Base-by-base conservation (phyloP, 495 filamentous ascomycete genomes). In the Aspergillus avenaceus region DNA sequence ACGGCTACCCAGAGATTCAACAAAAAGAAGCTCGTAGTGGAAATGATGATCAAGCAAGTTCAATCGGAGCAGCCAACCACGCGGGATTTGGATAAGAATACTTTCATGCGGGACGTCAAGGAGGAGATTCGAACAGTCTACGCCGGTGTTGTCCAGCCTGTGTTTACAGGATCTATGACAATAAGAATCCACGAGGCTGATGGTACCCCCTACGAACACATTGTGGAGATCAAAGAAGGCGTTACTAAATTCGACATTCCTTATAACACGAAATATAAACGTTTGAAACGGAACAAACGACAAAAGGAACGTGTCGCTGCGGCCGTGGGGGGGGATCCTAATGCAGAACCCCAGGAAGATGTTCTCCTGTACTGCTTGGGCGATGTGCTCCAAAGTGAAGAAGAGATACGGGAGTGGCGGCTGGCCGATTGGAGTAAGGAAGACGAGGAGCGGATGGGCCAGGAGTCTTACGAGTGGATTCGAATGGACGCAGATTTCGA, bases 181-280 rank as follows among this genome's bases (percentile, higher is more conserved):
- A 87, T 99, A 56, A 81, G 95, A 38, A 97, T 99, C 53, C 93
- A 99, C 71, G 93, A 99, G 70, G 95, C 93, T 22, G 95, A 99
- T 63, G 93, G 93, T 13, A 97, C 95, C 2, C 93, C 93, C 18
- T 99, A 99, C 64, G 93, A 99, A 67, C 93, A 99, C 61, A 95
- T 96, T 55, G 88, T 96, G 22, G 87, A 96, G 47, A 95, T 99
- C 62, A 90, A 89, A 55, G 90, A 96, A 47, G 82, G 83, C 7
- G 75, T 80, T 31, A 87, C 84, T 6, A 86, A 83, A 49, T 85
- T 97, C 49, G 90, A 96, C 40, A 97, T 99, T 49, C 91, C 92
- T 12, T 99, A 99, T 61, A 97, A 97, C 61, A 99, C 93, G 0
- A 99, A 99, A 62, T 99, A 99, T 66, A 99, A 97, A 73, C 84